These are phyloP conservation scores for Theobroma grandiflorum DNA, from an alignment of 441 rosid genomes.

Conservation along the genomic window DNA sequence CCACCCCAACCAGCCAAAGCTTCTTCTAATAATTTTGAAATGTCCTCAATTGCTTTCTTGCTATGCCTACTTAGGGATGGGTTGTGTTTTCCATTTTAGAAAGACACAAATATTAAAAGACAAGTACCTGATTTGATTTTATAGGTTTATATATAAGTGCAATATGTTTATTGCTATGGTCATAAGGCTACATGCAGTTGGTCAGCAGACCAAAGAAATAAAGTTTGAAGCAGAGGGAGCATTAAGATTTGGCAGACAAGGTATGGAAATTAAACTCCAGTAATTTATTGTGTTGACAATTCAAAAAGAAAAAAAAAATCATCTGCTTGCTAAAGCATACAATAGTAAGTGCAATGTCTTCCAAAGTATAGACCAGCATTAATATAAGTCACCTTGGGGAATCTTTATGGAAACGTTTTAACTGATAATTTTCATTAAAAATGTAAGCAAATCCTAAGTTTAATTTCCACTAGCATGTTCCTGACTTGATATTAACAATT, in stretches of 20 bases:
- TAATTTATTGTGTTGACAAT: not conserved
- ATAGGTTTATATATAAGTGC: not conserved
- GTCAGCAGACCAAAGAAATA: not conserved
- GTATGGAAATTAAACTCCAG: conserved; percentile 18
- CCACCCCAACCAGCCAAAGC: conserved; percentile 8
- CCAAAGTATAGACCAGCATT: not conserved
- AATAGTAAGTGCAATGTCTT: not conserved
- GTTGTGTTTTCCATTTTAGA: not conserved
- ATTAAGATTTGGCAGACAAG: conserved; percentile 21
- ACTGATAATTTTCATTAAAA: not conserved
- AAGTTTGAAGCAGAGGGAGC: not conserved
- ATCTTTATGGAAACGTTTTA: not conserved
- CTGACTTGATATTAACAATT: too few relatives aligned
- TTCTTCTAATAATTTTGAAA: conserved; percentile 12
- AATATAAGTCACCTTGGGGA: not conserved
- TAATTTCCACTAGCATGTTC: too few relatives aligned
- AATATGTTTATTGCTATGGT: not conserved
- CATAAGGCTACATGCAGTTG: not conserved
- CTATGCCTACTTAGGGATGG: not conserved
- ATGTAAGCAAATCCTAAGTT: not conserved
- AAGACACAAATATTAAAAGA: not conserved
- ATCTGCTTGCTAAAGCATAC: not conserved
- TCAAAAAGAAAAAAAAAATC: not conserved
- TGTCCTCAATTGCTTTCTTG: not conserved
- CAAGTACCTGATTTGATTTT: not conserved